These are phyloP conservation scores for Septoria linicola DNA, from an alignment of 2,329 filamentous ascomycete species.

Conservation along the genomic window DNA sequence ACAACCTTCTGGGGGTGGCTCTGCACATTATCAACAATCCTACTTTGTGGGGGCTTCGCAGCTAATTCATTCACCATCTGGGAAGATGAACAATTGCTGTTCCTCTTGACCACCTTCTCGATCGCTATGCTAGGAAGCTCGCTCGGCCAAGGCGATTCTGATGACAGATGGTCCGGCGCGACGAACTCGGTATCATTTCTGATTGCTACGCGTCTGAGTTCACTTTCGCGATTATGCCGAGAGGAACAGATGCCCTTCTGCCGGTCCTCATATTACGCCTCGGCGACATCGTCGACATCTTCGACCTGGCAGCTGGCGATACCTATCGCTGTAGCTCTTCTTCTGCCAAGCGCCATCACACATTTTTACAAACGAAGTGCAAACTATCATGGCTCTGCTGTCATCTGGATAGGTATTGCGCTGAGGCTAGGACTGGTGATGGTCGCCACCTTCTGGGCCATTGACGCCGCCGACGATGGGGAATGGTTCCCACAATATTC, in stretches of 20 bases:
- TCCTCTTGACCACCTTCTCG: constrained; percentile 87
- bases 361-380: constrained; percentile 78
- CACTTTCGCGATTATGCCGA: constrained; percentile 86
- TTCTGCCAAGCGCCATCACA: constrained; percentile 72
- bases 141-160: constrained; percentile 64
- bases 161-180: constrained; percentile 71
- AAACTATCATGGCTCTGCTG: constrained; percentile 83
- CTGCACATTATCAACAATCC: constrained; percentile 74
- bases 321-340: constrained; percentile 69
- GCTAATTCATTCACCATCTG: constrained; percentile 99
- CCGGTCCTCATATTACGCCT: constrained; percentile 92
- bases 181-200: constrained; percentile 86
- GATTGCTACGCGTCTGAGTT: constrained; percentile 73
- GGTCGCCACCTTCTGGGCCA: constrained; percentile 77
- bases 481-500: constrained; percentile 69
- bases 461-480: constrained; percentile 85
- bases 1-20: constrained; percentile 87
- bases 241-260: constrained; percentile 99
- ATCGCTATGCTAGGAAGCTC: constrained; percentile 71
- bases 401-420: constrained; percentile 77
- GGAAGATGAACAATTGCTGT: constrained; percentile 92
- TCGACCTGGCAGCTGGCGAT: constrained; percentile 84
- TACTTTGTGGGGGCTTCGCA: constrained; percentile 89
- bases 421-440: constrained; percentile 75
- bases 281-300: constrained; percentile 85